phyloP scores from a whole-genome alignment of 2,329 filamentous ascomycete species.

The Pseudogymnoascus sp. region DNA sequence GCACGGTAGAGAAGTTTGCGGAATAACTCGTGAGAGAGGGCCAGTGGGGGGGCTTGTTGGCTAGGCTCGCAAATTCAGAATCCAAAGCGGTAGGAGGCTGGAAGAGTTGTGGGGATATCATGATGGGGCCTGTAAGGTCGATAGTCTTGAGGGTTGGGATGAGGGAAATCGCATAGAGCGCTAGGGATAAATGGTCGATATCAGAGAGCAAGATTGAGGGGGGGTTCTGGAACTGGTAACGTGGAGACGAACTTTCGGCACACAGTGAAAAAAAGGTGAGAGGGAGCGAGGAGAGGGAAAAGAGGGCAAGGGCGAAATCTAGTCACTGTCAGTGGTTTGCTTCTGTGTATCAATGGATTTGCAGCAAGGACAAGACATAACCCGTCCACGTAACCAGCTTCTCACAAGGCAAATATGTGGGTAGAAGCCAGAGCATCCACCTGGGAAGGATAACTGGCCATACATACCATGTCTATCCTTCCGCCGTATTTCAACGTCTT shows the following conservation, averaged over 20 bases:
- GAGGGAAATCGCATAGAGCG: slow-evolving; percentile 10
- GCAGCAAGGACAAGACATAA: neutral
- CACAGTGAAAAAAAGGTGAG: neutral
- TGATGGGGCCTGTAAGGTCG: slow-evolving; percentile 10
- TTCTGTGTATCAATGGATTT: neutral
- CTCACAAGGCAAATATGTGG: neutral
- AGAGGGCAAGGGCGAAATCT: slow-evolving; percentile 2
- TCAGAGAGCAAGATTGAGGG: neutral
- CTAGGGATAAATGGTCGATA: slow-evolving; percentile 7
- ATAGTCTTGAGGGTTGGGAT: slow-evolving; percentile 7
- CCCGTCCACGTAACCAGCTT: neutral
- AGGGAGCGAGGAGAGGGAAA: neutral
- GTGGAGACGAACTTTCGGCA: neutral
- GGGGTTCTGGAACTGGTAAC: slow-evolving; percentile 3
- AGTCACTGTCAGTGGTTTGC: neutral
- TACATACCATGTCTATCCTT: slow-evolving; percentile 4
- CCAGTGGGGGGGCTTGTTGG: neutral
- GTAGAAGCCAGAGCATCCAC: neutral
- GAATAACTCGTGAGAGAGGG: slow-evolving; percentile 3
- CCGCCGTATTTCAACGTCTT: neutral
- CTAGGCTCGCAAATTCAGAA: neutral
- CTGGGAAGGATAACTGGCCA: neutral
- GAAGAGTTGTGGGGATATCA: slow-evolving; percentile 11
- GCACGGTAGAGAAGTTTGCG: neutral
- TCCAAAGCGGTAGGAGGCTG: neutral